These are phyloP conservation scores for Cinnamomum micranthum DNA, from an alignment of 164 flowering plant genomes.

Conservation along the genomic window DNA sequence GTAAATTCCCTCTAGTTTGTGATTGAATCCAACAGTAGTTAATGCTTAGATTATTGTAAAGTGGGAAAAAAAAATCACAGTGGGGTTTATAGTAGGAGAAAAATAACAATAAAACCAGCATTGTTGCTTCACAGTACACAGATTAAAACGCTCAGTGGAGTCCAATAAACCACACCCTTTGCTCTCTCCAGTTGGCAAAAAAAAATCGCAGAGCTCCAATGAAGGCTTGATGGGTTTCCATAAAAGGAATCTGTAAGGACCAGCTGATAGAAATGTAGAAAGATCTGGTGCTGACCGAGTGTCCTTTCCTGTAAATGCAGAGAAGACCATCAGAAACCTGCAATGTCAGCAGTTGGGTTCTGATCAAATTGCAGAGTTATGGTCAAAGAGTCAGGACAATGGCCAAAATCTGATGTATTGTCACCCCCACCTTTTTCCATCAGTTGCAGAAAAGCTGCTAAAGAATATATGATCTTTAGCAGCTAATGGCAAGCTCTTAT, in stretches of 20 bases:
- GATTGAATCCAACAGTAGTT: no score
- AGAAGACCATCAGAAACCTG: background rate
- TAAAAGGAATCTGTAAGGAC: background rate
- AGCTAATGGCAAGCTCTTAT: background rate
- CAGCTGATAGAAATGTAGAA: background rate
- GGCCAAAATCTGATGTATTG: no score
- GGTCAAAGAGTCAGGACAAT: background rate
- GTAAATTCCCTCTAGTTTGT: no score
- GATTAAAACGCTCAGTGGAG: no score
- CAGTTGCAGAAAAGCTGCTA: background rate
- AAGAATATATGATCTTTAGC: background rate
- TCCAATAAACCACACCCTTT: no score
- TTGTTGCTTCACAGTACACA: no score
- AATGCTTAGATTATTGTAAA: no score
- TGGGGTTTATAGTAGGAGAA: no score
- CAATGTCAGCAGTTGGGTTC: slow-evolving; percentile 5
- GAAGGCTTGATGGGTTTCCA: slow-evolving; percentile 1
- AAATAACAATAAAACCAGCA: no score
- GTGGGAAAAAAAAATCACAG: no score
- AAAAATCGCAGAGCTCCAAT: no score
- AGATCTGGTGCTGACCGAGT: background rate
- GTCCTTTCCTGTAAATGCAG: background rate
- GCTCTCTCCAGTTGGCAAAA: no score
- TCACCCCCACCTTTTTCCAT: background rate
- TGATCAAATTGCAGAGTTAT: background rate